Evolutionary conservation across 371 early-diverging fungal genomes (phyloP).

Genomic region (Lichtheimia ornata): DNA sequence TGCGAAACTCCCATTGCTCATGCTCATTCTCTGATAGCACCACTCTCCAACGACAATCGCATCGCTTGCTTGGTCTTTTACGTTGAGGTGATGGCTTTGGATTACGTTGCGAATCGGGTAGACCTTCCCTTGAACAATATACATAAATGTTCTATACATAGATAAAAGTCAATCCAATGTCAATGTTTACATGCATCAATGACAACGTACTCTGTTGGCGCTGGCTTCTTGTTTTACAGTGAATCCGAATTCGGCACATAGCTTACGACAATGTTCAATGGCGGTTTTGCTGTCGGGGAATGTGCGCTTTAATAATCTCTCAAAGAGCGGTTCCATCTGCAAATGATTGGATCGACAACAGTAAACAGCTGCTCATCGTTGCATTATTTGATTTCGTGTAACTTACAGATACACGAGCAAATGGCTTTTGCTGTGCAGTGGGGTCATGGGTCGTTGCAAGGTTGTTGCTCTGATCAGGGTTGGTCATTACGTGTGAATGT

Average conservation of each 20-base stretch:
- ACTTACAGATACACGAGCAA: constrained; percentile 19
- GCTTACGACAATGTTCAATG: constrained; percentile 38
- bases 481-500: constrained; percentile 12
- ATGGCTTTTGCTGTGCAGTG: constrained; percentile 11
- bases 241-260: constrained; percentile 40
- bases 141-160: constrained; percentile 42
- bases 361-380: constrained; percentile 4
- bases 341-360: not conserved
- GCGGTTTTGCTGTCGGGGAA: constrained; percentile 38
- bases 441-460: not conserved
- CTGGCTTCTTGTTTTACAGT: constrained; percentile 40
- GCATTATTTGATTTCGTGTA: constrained; percentile 1
- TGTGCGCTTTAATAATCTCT: constrained; percentile 28
- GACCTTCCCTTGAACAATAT: constrained; percentile 61
- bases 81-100: constrained; percentile 52
- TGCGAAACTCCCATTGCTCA: constrained; percentile 53
- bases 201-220: constrained; percentile 34
- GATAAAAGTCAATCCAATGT: not conserved
- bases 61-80: constrained; percentile 54
- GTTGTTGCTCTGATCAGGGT: constrained; percentile 11
- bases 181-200: constrained; percentile 4
- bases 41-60: constrained; percentile 62
- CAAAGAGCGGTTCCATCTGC: constrained; percentile 44
- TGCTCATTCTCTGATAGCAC: constrained; percentile 51
- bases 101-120: constrained; percentile 53